A percentile compares a stretch with the other conserved stretches of the same genome.
phyloP scores from a whole-genome alignment of 2,329 filamentous ascomycete species.

The Colletotrichum tanaceti region DNA sequence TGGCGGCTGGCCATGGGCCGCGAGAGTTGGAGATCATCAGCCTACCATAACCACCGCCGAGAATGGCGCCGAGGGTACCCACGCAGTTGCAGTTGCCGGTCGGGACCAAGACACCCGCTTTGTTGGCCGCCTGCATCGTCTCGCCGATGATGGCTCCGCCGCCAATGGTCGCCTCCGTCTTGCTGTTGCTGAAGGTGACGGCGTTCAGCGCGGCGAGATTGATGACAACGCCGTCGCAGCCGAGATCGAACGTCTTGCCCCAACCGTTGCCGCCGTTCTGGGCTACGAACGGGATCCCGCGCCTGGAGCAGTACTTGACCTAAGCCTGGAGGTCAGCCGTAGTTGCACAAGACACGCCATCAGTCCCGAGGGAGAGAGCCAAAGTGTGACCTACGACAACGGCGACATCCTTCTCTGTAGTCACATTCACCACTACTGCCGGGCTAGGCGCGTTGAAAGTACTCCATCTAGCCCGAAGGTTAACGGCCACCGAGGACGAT shows the following conservation, averaged over 20 bases:
- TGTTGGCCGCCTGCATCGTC: conserved; percentile 22
- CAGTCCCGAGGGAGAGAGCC: background rate
- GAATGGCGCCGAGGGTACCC: conserved; percentile 41
- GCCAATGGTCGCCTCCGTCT: conserved; percentile 39
- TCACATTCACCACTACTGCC: conserved; percentile 20
- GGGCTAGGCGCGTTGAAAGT: conserved; percentile 13
- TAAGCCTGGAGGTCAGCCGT: background rate
- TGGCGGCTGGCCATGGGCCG: too few relatives aligned
- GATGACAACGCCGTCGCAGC: conserved; percentile 42
- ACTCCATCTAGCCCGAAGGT: conserved; percentile 26
- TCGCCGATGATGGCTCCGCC: conserved; percentile 39
- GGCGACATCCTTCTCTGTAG: conserved; percentile 22
- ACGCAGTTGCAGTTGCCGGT: conserved; percentile 47
- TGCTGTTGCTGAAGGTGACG: conserved; percentile 40
- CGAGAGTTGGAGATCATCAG: too few relatives aligned
- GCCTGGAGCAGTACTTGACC: conserved; percentile 33
- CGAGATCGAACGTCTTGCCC: conserved; percentile 36
- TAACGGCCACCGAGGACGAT: background rate
- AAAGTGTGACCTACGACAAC: conserved; percentile 18
- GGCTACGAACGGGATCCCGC: conserved; percentile 27
- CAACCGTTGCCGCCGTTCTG: conserved; percentile 42
- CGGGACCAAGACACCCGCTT: conserved; percentile 33
- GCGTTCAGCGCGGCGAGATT: conserved; percentile 43
- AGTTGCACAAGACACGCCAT: too few relatives aligned
- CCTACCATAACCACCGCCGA: conserved; percentile 41